Conservation (phyloP, 176 grass and related monocot genomes). For the Carex pumila region DNA sequence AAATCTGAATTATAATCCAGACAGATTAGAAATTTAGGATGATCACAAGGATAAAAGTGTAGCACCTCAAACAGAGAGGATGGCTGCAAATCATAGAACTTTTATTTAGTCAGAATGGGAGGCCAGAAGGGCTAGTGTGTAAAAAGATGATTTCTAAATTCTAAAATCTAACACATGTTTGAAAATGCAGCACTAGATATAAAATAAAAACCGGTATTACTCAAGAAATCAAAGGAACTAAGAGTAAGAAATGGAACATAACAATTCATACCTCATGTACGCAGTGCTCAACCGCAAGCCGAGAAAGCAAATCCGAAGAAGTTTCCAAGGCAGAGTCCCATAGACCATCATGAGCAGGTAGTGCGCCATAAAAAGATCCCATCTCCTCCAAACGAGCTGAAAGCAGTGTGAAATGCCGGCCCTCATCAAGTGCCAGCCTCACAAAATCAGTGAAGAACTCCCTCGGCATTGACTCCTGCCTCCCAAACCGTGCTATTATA, state of each 20-base stretch:
- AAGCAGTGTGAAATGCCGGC: constrained; percentile 55
- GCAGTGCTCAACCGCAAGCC: constrained; percentile 79
- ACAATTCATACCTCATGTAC: constrained; percentile 62
- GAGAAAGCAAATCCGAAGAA: constrained; percentile 54
- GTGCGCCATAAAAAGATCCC: constrained; percentile 65
- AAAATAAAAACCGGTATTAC: background rate
- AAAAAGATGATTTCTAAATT: background rate
- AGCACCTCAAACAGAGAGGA: background rate
- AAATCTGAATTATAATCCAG: background rate
- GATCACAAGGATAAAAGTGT: background rate
- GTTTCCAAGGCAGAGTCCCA: constrained; percentile 84
- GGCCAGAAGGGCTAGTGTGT: background rate
- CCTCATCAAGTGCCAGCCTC: constrained; percentile 66
- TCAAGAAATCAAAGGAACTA: background rate
- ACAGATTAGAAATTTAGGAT: background rate
- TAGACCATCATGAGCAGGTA: constrained; percentile 78
- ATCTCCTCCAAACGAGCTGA: constrained; percentile 52
- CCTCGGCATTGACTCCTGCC: constrained; percentile 44
- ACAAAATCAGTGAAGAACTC: constrained; percentile 85
- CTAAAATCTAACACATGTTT: background rate
- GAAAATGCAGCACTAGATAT: background rate
- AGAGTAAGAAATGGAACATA: background rate
- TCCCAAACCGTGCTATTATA: constrained; percentile 77
- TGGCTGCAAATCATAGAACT: background rate
- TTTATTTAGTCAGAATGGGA: background rate